A percentile compares a stretch with the other conserved stretches of the same genome.
Conservation (phyloP, 2,329 filamentous ascomycete genomes). For the Fusarium citri region DNA sequence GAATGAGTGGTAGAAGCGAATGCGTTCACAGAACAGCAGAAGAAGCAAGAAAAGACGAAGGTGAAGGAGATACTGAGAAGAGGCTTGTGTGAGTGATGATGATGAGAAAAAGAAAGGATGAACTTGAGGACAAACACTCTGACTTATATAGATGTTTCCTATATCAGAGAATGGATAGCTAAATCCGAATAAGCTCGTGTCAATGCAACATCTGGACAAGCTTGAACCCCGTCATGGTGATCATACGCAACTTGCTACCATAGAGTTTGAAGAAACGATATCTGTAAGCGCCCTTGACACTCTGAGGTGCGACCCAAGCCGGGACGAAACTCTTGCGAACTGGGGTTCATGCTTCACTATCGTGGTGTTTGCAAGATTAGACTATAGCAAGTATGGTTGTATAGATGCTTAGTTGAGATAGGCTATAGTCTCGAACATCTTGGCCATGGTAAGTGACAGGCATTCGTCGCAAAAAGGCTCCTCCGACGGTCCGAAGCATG, state of each 20-base stretch:
- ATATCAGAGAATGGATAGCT: conserved; percentile 15
- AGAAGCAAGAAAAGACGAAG: conserved; percentile 27
- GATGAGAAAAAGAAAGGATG: conserved; percentile 17
- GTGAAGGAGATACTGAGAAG: conserved; percentile 17
- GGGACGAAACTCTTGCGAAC: conserved; percentile 3
- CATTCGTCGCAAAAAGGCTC: conserved; percentile 25
- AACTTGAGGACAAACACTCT: conserved; percentile 23
- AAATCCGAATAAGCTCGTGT: conserved; percentile 35
- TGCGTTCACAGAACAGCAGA: conserved; percentile 49
- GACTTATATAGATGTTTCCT: conserved; percentile 40
- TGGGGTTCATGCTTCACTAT: conserved; percentile 6
- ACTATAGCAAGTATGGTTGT: background rate
- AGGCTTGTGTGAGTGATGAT: conserved; percentile 32
- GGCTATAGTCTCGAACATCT: conserved; percentile 7
- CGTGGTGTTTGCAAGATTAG: conserved; percentile 2
- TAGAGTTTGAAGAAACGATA: conserved; percentile 13
- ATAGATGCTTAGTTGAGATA: conserved; percentile 4
- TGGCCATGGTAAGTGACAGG: conserved; percentile 13
- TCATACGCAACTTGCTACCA: conserved; percentile 35
- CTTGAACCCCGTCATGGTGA: conserved; percentile 15
- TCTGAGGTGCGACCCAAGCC: conserved; percentile 3
- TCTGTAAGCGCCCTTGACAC: conserved; percentile 20
- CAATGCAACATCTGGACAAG: conserved; percentile 15
- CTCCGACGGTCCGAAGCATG: conserved; percentile 13
- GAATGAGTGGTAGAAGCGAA: conserved; percentile 44